Evolutionary conservation across 1,139 yeast genomes (phyloP).

Genomic region (Geotrichum carabidarum): DNA sequence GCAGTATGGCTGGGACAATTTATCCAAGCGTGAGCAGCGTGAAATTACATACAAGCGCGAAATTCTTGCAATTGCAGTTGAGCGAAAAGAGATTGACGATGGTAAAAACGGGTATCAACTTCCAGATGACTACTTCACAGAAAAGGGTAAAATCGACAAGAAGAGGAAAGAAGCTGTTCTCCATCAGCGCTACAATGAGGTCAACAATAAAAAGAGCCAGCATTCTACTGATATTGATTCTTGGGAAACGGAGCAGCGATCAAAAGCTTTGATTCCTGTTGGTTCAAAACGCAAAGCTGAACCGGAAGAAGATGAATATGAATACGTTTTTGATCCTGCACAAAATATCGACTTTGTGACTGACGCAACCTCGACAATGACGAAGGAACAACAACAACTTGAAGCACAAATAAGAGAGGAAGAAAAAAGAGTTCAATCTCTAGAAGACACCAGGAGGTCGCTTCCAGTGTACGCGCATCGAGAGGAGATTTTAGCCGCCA

Average conservation of each 20-base stretch:
- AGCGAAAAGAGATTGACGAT: conserved; percentile 40
- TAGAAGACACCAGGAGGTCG: conserved; percentile 51
- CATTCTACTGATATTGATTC: conserved; percentile 41
- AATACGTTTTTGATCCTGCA: conserved; percentile 76
- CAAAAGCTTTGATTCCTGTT: conserved; percentile 40
- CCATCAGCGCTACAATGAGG: conserved; percentile 33
- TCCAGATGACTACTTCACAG: conserved; percentile 53
- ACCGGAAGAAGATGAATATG: conserved; percentile 48
- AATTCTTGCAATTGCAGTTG: conserved; percentile 42
- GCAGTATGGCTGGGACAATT: conserved; percentile 46
- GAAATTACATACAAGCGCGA: conserved; percentile 51
- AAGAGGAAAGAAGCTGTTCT: conserved; percentile 47
- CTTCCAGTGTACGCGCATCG: conserved; percentile 74
- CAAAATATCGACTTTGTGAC: conserved; percentile 64
- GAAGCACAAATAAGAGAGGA: conserved; percentile 40
- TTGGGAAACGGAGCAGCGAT: conserved; percentile 64
- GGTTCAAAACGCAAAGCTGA: conserved; percentile 22
- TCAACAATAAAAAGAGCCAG: conserved; percentile 17
- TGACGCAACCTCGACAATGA: conserved; percentile 35
- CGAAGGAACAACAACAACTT: conserved; percentile 33
- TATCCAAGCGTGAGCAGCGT: conserved; percentile 47
- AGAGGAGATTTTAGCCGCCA: conserved; percentile 56
- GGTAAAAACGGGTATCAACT: conserved; percentile 43
- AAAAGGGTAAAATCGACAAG: conserved; percentile 50
- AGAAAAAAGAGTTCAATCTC: conserved; percentile 41